phyloP scores from a whole-genome alignment of 805 yeast species.

The Pichia nakasei region DNA sequence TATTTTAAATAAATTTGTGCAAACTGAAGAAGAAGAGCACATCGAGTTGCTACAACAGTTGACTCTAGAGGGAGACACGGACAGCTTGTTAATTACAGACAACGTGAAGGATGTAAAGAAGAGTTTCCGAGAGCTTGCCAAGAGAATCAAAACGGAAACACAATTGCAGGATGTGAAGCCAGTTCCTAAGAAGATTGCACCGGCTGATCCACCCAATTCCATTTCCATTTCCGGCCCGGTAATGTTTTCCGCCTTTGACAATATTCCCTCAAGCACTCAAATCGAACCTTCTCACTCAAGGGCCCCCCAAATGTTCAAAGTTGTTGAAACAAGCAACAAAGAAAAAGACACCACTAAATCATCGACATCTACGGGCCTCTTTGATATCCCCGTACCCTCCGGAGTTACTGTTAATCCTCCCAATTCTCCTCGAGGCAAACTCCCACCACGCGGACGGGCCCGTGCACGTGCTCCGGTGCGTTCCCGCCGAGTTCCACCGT shows the following conservation, averaged over 20 bases:
- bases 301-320: too few relatives aligned
- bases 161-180: neutral
- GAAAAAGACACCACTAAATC: too few relatives aligned
- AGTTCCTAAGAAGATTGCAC: neutral
- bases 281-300: too few relatives aligned
- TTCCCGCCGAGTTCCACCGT: too few relatives aligned
- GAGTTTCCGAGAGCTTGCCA: conserved; percentile 23
- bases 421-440: neutral
- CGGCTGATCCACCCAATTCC: neutral
- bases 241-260: neutral
- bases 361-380: neutral
- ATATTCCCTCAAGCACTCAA: neutral
- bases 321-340: too few relatives aligned
- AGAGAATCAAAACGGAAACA: conserved; percentile 20
- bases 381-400: conserved; percentile 1
- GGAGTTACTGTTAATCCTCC: neutral
- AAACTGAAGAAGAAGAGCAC: conserved; percentile 45
- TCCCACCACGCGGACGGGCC: neutral
- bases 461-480: neutral
- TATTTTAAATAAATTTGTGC: conserved; percentile 57
- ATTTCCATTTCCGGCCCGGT: neutral
- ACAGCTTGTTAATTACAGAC: neutral
- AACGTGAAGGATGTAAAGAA: conserved; percentile 19
- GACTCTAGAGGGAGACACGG: conserved; percentile 25
- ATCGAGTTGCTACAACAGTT: conserved; percentile 38